Evolutionary conservation across 805 yeast genomes (phyloP), one percentile per base, ranked within the genome.

Genomic region (Metschnikowia similis): DNA sequence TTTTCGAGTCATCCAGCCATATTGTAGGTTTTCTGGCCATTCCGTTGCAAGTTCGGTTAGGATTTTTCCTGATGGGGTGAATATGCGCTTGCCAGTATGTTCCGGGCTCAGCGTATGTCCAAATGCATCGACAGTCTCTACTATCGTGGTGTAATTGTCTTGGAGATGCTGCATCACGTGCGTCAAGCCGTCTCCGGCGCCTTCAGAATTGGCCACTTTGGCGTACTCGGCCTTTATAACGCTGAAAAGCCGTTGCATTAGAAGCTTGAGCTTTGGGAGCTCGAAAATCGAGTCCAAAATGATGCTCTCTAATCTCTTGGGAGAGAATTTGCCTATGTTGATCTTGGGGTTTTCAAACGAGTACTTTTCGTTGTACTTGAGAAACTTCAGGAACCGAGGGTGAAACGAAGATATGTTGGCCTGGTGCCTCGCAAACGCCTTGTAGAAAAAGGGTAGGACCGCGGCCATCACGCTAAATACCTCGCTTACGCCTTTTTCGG

Each of bases 371-470:
- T 70, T 66, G 47, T 64, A 66, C n/a, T 50, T 45, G 50, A 59
- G 51, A 53, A 72, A 72, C 49, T 62, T 76, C 26, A 77, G 75
- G 56, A 81, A 73, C 47, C 77, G 76, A 8, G 82, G 71, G 14
- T 76, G 69, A 57, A 89, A 89, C 47, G 77, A 75, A 55, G 82
- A 83, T 9, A 94, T 80, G 16, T 96, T 96, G 8, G 97, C 96
- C 66, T 91, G 96, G 66, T 92, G 97, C 50, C 97, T 76, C 75
- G 90, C 88, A 58, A 87, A 88, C 0, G 97, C 96, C 62, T 90
- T 88, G 70, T 88, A 92, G 64, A 90, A 92, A 65, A 89, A 89
- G 0, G 97, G 97, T 13, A 92, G 76, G 0, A 94, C 83, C 46
- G 82, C 77, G 3, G 90, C 94, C 61, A 95, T 80, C 0, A 92